phyloP scores from a whole-genome alignment of 345 rosid species.

The Euphorbia pulcherrima region DNA sequence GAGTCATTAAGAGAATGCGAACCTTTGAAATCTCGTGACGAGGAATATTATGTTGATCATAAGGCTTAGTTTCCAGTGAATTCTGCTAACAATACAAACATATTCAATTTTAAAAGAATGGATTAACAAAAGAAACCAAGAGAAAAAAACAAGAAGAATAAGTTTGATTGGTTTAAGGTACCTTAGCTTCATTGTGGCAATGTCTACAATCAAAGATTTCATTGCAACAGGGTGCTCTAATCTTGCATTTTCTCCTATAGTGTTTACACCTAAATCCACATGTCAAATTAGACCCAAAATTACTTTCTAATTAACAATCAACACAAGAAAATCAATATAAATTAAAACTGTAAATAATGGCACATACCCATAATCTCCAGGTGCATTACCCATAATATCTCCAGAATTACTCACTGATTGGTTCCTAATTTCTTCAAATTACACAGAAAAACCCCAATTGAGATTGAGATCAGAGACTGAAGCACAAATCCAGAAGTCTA shows the following conservation, averaged over 20 bases:
- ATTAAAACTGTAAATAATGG: not conserved
- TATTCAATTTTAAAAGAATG: not conserved
- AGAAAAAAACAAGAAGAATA: not conserved
- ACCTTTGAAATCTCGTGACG: slow-evolving; percentile 76
- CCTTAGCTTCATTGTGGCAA: slow-evolving; percentile 92
- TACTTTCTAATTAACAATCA: too few species aligned
- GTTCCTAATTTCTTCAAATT: slow-evolving; percentile 18
- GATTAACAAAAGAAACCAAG: not conserved
- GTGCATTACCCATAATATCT: slow-evolving; percentile 39
- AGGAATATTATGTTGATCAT: slow-evolving; percentile 65
- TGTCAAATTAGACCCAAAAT: not conserved
- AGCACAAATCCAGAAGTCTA: not conserved
- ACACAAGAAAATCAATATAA: not conserved
- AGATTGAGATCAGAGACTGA: not conserved
- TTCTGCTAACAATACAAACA: slow-evolving; percentile 38
- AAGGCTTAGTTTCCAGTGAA: slow-evolving; percentile 46
- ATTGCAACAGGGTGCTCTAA: slow-evolving; percentile 80
- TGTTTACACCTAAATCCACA: slow-evolving; percentile 59
- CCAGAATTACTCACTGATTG: slow-evolving; percentile 10
- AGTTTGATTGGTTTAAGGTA: slow-evolving; percentile 14
- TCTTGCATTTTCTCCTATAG: slow-evolving; percentile 79
- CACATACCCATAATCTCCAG: slow-evolving; percentile 64
- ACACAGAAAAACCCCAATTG: slow-evolving; percentile 1
- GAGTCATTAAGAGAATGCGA: slow-evolving; percentile 5
- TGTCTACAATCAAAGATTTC: slow-evolving; percentile 81